Conservation (phyloP, 306 rosid genomes). For the Fragaria ananassa region DNA sequence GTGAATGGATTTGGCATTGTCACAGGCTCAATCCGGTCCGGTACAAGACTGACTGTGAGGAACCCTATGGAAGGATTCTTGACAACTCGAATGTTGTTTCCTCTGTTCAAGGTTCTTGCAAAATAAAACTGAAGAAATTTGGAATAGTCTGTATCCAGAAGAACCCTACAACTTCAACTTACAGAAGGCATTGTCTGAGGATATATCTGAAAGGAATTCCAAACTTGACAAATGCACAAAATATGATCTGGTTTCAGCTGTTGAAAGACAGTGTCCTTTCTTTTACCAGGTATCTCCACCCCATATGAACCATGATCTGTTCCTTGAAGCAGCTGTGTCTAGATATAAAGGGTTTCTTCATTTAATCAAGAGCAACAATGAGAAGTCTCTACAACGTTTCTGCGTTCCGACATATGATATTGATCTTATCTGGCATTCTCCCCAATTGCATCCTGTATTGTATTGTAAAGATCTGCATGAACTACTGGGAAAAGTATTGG, state of each 20-base stretch:
- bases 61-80: slow-evolving; percentile 67
- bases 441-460: slow-evolving; percentile 67
- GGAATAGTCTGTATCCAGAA: slow-evolving; percentile 66
- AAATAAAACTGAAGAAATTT: slow-evolving; percentile 62
- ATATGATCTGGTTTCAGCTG: slow-evolving; percentile 82
- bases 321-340: slow-evolving; percentile 76
- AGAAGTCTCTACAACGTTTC: slow-evolving; percentile 62
- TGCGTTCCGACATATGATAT: slow-evolving; percentile 94
- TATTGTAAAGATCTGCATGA: slow-evolving; percentile 69
- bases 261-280: slow-evolving; percentile 80
- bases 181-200: slow-evolving; percentile 31
- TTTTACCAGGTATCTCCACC: slow-evolving; percentile 88
- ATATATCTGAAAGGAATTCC: slow-evolving; percentile 35
- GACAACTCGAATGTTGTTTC: slow-evolving; percentile 78
- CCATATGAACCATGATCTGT: slow-evolving; percentile 61
- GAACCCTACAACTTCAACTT: slow-evolving; percentile 66
- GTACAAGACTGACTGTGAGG: slow-evolving; percentile 63
- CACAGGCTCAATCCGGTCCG: slow-evolving; percentile 92
- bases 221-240: slow-evolving; percentile 56
- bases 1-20: slow-evolving; percentile 99
- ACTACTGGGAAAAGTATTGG: slow-evolving; percentile 75
- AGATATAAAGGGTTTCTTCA: slow-evolving; percentile 81
- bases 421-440: slow-evolving; percentile 96
- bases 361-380: slow-evolving; percentile 75
- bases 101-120: slow-evolving; percentile 51